Base-by-base conservation (phyloP, 805 yeast species). In the Pichia gijzeniarum region DNA sequence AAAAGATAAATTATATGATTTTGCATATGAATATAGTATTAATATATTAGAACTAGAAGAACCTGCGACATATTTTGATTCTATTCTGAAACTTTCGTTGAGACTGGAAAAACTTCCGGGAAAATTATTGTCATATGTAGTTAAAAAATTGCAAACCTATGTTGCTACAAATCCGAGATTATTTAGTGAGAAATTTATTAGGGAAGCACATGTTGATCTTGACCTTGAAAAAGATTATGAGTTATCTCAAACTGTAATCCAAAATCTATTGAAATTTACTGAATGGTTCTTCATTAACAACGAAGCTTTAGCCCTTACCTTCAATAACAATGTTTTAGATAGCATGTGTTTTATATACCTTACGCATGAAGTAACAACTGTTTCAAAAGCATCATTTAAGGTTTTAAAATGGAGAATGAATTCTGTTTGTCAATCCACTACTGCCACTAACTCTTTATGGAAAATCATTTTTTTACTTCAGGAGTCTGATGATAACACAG, bases 351-450 rank as follows among this genome's bases (percentile, higher is more conserved):
- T 67, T 12, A 37, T 63, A n/a, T 65, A 63, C 28, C 49, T 74
- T 17, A 63, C 72, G 0, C 53, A 62, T 30, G 67, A 65, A 27
- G 74, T 71, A 19, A 69, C 65, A 5, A 55, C 51, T 2, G 54
- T 76, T 3, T 62, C 77, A 0, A 44, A 60, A 1, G 44, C 52
- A 3, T 67, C 73, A 0, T 65, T 74, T 0, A 68, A 67, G 35
- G 46, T 72, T 0, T 55, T 79, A 16, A 71, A 80, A 49, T 82
- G 87, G 88, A 73, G 79, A 61, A 66, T 72, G 22, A 43, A 53
- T 1, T 47, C 54, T 1, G 63, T 78, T 50, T 55, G 32, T 35
- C 53, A 41, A 1, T 34, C 49, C 1, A 45, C 52, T 19, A 40
- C 36, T 3, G 25, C 46, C 0, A 53, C 68, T 19, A 63, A 65